phyloP scores from a whole-genome alignment of 2,329 filamentous ascomycete species.

The Scedosporium apiospermum region DNA sequence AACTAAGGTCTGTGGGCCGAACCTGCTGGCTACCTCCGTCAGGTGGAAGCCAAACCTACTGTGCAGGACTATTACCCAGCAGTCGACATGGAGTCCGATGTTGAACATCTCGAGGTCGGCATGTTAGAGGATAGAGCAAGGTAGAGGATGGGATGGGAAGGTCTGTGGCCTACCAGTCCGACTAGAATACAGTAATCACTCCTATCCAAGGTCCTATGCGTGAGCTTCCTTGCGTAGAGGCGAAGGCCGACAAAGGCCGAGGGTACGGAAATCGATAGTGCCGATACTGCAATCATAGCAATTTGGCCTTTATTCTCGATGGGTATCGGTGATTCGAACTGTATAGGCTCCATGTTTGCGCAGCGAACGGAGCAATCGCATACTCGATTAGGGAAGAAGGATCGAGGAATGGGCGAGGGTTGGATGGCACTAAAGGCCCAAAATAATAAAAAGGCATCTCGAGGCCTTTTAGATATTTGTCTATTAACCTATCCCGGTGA shows the following conservation, averaged over 20 bases:
- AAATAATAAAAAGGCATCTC: too few species aligned
- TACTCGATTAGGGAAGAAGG: too few species aligned
- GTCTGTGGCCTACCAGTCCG: slow-evolving; percentile 2
- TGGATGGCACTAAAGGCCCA: too few species aligned
- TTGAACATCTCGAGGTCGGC: slow-evolving; percentile 4
- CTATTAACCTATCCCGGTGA: too few species aligned
- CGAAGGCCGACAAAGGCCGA: slow-evolving; percentile 4
- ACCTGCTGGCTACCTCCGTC: slow-evolving; percentile 4
- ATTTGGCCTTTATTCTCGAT: slow-evolving; percentile 7
- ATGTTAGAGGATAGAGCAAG: not conserved
- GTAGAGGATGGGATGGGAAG: too few species aligned
- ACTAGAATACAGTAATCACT: slow-evolving; percentile 8
- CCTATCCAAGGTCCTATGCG: not conserved
- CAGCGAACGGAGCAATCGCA: too few species aligned
- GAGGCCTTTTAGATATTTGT: too few species aligned
- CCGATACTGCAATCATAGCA: slow-evolving; percentile 4
- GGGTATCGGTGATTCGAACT: slow-evolving; percentile 7
- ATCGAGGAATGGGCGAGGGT: too few species aligned
- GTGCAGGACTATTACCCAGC: slow-evolving; percentile 4
- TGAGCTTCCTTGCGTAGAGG: slow-evolving; percentile 1
- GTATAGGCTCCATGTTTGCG: not conserved
- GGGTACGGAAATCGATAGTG: slow-evolving; percentile 6
- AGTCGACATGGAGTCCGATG: slow-evolving; percentile 7
- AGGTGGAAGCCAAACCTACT: slow-evolving; percentile 8
- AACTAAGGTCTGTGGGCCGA: slow-evolving; percentile 5